Evolutionary conservation across 2,329 filamentous ascomycete species (phyloP).

Genomic region (Pseudomassariella vexata): DNA sequence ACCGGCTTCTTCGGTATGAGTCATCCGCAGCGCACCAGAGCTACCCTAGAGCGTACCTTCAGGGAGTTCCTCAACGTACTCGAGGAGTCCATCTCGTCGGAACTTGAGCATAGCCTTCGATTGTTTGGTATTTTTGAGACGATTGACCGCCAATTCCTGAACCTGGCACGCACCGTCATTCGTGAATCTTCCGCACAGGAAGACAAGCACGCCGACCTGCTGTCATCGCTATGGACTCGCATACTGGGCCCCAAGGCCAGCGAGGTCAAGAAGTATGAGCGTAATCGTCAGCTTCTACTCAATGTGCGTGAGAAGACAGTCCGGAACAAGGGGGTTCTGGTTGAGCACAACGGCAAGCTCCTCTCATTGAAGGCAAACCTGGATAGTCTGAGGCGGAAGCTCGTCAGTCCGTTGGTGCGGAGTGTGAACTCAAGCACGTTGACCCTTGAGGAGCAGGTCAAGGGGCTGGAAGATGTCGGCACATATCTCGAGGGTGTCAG

Average conservation of each 20-base stretch:
- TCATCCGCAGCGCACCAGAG: constrained; percentile 71
- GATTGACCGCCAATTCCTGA: constrained; percentile 86
- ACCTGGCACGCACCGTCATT: constrained; percentile 77
- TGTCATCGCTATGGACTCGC: constrained; percentile 79
- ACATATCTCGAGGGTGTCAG: constrained; percentile 70
- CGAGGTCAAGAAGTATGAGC: constrained; percentile 83
- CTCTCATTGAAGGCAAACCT: constrained; percentile 80
- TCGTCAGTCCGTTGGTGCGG: constrained; percentile 78
- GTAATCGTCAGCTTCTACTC: constrained; percentile 74
- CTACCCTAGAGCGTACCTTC: constrained; percentile 80
- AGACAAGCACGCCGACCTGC: constrained; percentile 71
- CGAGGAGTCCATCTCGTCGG: constrained; percentile 81
- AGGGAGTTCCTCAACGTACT: constrained; percentile 81
- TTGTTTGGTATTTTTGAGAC: constrained; percentile 88
- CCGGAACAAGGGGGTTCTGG: constrained; percentile 77
- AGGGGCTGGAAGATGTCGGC: constrained; percentile 74
- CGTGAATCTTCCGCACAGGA: constrained; percentile 81
- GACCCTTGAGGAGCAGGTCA: constrained; percentile 79
- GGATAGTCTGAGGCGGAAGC: constrained; percentile 74
- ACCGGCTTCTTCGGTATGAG: constrained; percentile 75
- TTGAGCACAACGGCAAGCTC: constrained; percentile 81
- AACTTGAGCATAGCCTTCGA: constrained; percentile 72
- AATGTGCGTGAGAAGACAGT: constrained; percentile 79
- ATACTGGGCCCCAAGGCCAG: constrained; percentile 72
- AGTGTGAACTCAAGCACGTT: constrained; percentile 63